A percentile compares a stretch with the other conserved stretches of the same genome.
phyloP scores from a whole-genome alignment of 805 yeast genomes.

The Metschnikowia continentalis region DNA sequence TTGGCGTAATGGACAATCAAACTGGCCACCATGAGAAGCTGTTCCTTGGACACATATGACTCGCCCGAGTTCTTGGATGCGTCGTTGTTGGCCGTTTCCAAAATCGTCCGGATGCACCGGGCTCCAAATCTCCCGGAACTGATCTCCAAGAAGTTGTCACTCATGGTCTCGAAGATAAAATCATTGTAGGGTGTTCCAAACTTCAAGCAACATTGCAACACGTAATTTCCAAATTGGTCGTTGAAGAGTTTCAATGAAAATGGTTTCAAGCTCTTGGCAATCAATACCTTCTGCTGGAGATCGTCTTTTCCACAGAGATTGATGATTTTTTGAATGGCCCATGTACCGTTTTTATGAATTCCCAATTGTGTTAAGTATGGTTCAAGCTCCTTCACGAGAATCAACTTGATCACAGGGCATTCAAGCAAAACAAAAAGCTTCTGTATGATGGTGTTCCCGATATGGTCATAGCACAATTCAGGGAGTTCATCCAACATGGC shows the following conservation, averaged over 20 bases:
- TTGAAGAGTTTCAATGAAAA: slow-evolving; percentile 81
- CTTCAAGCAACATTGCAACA: slow-evolving; percentile 87
- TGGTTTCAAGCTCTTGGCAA: slow-evolving; percentile 68
- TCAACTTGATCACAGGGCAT: slow-evolving; percentile 66
- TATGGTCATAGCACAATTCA: slow-evolving; percentile 83
- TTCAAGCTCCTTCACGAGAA: slow-evolving; percentile 72
- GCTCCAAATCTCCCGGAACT: slow-evolving; percentile 92
- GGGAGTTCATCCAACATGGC: slow-evolving; percentile 88
- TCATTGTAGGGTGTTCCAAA: slow-evolving; percentile 87
- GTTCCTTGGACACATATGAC: slow-evolving; percentile 46
- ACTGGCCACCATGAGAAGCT: slow-evolving; percentile 66
- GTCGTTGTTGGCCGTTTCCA: slow-evolving; percentile 67
- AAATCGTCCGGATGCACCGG: slow-evolving; percentile 87
- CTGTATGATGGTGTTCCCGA: slow-evolving; percentile 95
- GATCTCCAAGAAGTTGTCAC: slow-evolving; percentile 73
- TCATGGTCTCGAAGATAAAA: slow-evolving; percentile 79
- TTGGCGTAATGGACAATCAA: slow-evolving; percentile 75
- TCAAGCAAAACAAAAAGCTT: slow-evolving; percentile 70
- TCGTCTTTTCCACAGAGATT: slow-evolving; percentile 50
- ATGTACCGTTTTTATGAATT: slow-evolving; percentile 95
- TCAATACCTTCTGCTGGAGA: slow-evolving; percentile 48
- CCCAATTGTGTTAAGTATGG: slow-evolving; percentile 88
- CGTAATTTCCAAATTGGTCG: slow-evolving; percentile 97
- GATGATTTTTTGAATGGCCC: slow-evolving; percentile 98
- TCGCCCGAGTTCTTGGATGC: slow-evolving; percentile 13